These are phyloP conservation scores for Stagonosporopsis vannaccii DNA, from an alignment of 2,329 filamentous ascomycete genomes.

Conservation along the genomic window DNA sequence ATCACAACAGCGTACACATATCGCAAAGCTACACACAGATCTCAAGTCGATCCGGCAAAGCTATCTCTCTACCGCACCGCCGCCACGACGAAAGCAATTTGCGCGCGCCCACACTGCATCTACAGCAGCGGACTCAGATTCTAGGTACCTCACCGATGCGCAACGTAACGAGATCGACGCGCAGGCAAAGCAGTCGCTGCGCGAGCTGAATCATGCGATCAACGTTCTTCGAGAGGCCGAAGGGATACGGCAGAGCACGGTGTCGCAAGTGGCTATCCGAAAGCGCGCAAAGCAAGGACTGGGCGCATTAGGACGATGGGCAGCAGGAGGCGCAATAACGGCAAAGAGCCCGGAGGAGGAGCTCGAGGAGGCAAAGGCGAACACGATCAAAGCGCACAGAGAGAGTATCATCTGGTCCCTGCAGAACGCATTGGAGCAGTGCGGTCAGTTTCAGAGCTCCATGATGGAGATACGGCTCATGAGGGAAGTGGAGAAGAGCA, in stretches of 20 bases:
- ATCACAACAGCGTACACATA: constrained; percentile 76
- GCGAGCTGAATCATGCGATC: constrained; percentile 84
- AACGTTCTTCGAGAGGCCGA: constrained; percentile 81
- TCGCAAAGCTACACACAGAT: constrained; percentile 78
- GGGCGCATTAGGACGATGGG: constrained; percentile 75
- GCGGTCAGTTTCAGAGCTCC: constrained; percentile 77
- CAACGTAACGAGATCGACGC: constrained; percentile 88
- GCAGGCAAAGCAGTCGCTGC: constrained; percentile 83
- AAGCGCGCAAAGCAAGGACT: constrained; percentile 69
- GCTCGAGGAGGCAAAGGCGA: constrained; percentile 73
- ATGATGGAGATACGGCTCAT: constrained; percentile 94
- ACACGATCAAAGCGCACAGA: constrained; percentile 72
- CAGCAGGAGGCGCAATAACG: constrained; percentile 58
- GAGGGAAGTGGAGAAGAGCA: constrained; percentile 87
- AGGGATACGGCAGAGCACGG: constrained; percentile 78
- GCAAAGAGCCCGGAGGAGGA: constrained; percentile 72
- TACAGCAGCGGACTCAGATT: constrained; percentile 52
- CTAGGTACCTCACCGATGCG: constrained; percentile 73
- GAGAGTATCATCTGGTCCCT: constrained; percentile 87
- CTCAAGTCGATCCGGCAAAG: constrained; percentile 84
- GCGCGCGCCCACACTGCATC: constrained; percentile 44
- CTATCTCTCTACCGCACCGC: constrained; percentile 83
- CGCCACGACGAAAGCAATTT: constrained; percentile 62
- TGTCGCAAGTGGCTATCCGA: constrained; percentile 72
- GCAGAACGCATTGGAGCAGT: constrained; percentile 75